Evolutionary conservation across 805 yeast genomes (phyloP), one percentile per base, ranked within the genome.

Genomic region (Saccharomycopsis fodiens): DNA sequence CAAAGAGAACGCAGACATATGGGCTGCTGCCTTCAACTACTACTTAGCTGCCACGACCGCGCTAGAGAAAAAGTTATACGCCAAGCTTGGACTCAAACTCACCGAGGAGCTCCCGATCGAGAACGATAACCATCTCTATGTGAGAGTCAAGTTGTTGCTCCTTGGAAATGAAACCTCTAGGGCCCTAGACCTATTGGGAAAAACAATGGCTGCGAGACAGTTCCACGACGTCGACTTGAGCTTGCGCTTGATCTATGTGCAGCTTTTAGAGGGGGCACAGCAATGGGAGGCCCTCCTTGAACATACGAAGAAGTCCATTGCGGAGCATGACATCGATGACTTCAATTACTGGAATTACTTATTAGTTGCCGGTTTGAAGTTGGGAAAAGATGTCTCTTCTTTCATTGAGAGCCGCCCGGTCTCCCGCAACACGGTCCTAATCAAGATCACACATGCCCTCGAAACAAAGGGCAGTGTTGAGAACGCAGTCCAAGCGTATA

Each of bases 281-380:
- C 53, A 68, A 2, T 78, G 78, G 74, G 62, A 63, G 0, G 50
- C 55, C 10, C 60, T 86, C 12, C 67, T 56, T 50, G 59, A 66
- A 0, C 64, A 65, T 48, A 63, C 78, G 39, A 35, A 57, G 3
- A 48, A 55, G 3, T 66, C 76, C 12, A 59, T 87, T 29, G 64
- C 70, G 15, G 65, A 63, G 3, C 63, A 71, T 20, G 59, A 68
- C 7, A 72, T 83, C 45, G 87, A 89, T 59, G 95, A 88, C 59
- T 89, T 77, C 68, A 74, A 76, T 46, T 76, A 87, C 32, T 86
- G 94, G 85, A 74, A 78, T 52, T 64, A 68, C 15, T 61, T 74
- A 41, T 69, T 76, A 17, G 63, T 67, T 38, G 64, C 88, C 2
- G 69, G 71, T 0, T 54, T 57, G 16, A 54, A 69, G 21, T 52